Base-by-base conservation (phyloP, 176 grass and related monocot species). In the Thalia dealbata region DNA sequence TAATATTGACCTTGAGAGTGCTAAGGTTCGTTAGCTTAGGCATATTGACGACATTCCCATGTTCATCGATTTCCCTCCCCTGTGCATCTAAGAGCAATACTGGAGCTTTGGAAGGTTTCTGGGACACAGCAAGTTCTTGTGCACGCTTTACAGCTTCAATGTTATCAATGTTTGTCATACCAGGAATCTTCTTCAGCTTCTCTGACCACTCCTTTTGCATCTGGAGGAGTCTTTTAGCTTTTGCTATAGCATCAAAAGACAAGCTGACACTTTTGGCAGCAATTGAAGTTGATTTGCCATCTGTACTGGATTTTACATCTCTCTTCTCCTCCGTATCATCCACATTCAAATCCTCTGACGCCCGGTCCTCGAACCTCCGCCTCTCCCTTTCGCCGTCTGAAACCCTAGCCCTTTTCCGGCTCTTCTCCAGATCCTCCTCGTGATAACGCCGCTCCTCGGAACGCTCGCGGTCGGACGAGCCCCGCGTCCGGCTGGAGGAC, bases 201-300 rank as follows among this genome's bases (percentile, higher is more conserved):
- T 97, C 95, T 41, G 87, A 80, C 9, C 90, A 54, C 83, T 92
- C 89, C 82, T 92, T 97, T 81, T 92, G 91, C 87, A 88, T 76
- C 76, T 97, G 90, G 73, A 97, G 80, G 78, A 87, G 85, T 82
- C 90, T 92, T 87, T 97, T 97, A 75, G 95, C 95, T 89, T 92
- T 97, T 30, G 95, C 90, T 97, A 97, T 92, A 92, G 95, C 95
- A 92, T 92, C 90, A 88, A 90, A 81, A 88, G 87, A 87, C 61
- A 96, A 78, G 72, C 70, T 96, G 80, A 83, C 86, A 89, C 73
- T 90, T 87, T 90, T 97, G 78, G 61, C 78, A 83, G 84, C 72
- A 69, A 79, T 32, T 84, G 87, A 83, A 51, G 64, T 80, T 89
- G 87, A 76, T 83, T 74, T 81, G 82, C 89, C 89, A 97, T 91